Percentiles rank a stretch among this genome's conserved stretches.
Evolutionary conservation across 176 grass and related monocot species (phyloP).

Genomic region (Oryza meridionalis): DNA sequence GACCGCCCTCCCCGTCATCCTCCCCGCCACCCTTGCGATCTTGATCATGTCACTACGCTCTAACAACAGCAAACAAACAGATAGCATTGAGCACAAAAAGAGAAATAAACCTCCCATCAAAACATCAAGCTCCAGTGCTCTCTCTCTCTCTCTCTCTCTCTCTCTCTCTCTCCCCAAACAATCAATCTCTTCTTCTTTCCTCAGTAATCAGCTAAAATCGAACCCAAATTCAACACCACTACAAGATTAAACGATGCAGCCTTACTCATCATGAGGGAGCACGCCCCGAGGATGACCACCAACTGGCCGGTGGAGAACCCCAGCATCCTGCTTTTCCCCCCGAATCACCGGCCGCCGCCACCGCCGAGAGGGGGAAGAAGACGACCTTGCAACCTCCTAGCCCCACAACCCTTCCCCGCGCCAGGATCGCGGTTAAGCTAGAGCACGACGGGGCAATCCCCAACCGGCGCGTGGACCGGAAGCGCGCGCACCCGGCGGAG

Average conservation of each 20-base stretch:
- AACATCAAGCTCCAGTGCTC: neutral
- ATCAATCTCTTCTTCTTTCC: neutral
- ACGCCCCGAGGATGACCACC: slow-evolving; percentile 53
- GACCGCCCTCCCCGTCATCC: slow-evolving; percentile 69
- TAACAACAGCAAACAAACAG: slow-evolving; percentile 24
- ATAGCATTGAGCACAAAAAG: neutral
- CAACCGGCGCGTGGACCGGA: no score
- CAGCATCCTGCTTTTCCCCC: slow-evolving; percentile 30
- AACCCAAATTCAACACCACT: slow-evolving; percentile 2
- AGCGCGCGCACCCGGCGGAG: no score
- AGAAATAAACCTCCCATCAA: neutral
- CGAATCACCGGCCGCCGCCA: neutral
- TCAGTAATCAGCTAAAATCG: neutral
- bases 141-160: no score
- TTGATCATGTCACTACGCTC: slow-evolving; percentile 81
- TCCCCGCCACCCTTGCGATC: slow-evolving; percentile 71
- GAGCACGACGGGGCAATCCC: no score
- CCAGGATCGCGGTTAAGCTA: neutral
- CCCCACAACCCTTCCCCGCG: neutral
- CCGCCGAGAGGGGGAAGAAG: no score
- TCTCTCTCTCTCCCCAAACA: neutral
- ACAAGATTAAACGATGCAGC: neutral
- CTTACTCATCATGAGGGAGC: slow-evolving; percentile 63
- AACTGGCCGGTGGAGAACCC: slow-evolving; percentile 54
- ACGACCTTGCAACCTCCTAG: no score